Percentiles rank a stretch among this genome's conserved stretches.
These are phyloP conservation scores for Candida glucosophila DNA, from an alignment of 1,139 yeast species.

Conservation along the genomic window DNA sequence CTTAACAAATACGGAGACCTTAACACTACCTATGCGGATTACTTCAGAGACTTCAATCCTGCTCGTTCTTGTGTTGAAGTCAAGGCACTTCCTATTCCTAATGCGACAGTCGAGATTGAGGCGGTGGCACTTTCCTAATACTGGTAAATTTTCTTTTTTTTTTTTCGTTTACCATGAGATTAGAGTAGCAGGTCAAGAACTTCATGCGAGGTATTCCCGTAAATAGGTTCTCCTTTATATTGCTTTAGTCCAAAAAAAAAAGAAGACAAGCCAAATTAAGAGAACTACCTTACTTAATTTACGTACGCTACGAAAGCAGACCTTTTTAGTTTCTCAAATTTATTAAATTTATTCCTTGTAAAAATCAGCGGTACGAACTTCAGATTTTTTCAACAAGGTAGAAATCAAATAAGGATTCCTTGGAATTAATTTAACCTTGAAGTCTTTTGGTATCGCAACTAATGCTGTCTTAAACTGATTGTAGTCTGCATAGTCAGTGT, in stretches of 20 bases:
- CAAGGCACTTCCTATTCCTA: constrained; percentile 69
- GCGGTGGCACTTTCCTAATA: constrained; percentile 47
- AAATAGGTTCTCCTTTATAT: too few species aligned
- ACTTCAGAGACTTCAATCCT: constrained; percentile 77
- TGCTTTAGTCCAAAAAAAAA: too few species aligned
- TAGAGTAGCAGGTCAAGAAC: too few species aligned
- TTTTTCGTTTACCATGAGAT: too few species aligned
- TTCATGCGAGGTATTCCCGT: too few species aligned
- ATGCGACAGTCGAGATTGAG: constrained; percentile 68
- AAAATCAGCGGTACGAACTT: constrained; percentile 3
- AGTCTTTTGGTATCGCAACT: constrained; percentile 4
- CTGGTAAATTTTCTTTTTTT: not conserved
- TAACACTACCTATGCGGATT: constrained; percentile 74
- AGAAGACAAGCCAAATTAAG: too few species aligned
- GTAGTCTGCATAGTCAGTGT: constrained; percentile 4
- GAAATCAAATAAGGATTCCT: constrained; percentile 3
- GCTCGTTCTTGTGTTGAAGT: constrained; percentile 97
- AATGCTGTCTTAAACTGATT: constrained; percentile 4
- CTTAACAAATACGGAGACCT: constrained; percentile 72
- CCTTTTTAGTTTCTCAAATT: not conserved
- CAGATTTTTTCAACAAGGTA: constrained; percentile 2
- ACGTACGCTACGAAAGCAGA: not conserved
- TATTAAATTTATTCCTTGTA: not conserved
- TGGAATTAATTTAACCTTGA: constrained; percentile 3
- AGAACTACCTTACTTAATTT: not conserved